phyloP scores from a whole-genome alignment of 1,139 yeast genomes.

The Yamadazyma membranifaciens region DNA sequence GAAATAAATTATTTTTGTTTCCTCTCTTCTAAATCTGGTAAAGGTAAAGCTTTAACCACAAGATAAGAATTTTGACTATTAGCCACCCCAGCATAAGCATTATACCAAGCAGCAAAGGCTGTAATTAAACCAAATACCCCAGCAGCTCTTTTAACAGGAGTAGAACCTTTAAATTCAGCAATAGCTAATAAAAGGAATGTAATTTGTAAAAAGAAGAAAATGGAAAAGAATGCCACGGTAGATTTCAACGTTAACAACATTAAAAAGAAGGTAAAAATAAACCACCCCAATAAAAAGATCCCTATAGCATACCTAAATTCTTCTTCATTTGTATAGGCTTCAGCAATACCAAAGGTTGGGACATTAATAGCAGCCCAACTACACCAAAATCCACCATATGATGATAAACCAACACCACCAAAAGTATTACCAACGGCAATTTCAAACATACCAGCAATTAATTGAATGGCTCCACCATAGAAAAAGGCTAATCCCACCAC shows the following conservation, averaged over 20 bases:
- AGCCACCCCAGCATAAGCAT: conserved; percentile 90
- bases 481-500: conserved; percentile 72
- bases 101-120: conserved; percentile 82
- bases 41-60: conserved; percentile 49
- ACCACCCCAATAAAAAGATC: conserved; percentile 75
- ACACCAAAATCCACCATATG: conserved; percentile 91
- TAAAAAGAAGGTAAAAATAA: conserved; percentile 71
- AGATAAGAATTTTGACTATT: conserved; percentile 68
- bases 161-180: conserved; percentile 43
- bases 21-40: conserved; percentile 20
- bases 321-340: conserved; percentile 48
- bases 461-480: conserved; percentile 82
- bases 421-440: conserved; percentile 79
- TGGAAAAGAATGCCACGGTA: conserved; percentile 68
- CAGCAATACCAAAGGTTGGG: conserved; percentile 69
- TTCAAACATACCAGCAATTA: conserved; percentile 75
- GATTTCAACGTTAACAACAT: conserved; percentile 71
- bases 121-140: conserved; percentile 81
- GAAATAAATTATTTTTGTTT: conserved; percentile 7
- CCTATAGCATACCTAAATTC: conserved; percentile 58
- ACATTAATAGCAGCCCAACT: conserved; percentile 73
- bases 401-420: conserved; percentile 83
- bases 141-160: conserved; percentile 55
- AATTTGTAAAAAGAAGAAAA: conserved; percentile 62
- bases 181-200: conserved; percentile 69